Evolutionary conservation across 805 yeast genomes (phyloP).

Genomic region (Hanseniaspora lindneri): DNA sequence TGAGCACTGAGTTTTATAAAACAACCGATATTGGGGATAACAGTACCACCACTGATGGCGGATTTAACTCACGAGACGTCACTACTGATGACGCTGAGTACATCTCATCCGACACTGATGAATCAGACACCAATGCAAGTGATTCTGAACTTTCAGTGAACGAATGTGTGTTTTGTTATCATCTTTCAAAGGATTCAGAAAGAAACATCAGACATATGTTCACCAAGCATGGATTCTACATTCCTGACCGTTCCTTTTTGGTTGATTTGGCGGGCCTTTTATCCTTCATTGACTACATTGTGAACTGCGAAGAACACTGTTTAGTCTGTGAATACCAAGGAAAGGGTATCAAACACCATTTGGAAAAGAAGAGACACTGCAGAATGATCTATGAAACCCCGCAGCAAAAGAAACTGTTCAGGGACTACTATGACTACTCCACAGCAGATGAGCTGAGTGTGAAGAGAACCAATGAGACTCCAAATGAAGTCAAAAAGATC

Average conservation of each 20-base stretch:
- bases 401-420: constrained; percentile 61
- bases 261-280: constrained; percentile 60
- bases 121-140: constrained; percentile 23
- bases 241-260: constrained; percentile 70
- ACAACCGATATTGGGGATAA: constrained; percentile 34
- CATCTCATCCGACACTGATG: constrained; percentile 22
- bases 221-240: constrained; percentile 65
- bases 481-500: constrained; percentile 28
- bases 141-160: constrained; percentile 33
- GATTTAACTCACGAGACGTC: constrained; percentile 28
- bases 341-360: constrained; percentile 86
- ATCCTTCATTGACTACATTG: constrained; percentile 63
- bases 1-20: constrained; percentile 27
- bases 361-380: constrained; percentile 75
- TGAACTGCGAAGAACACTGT: constrained; percentile 76
- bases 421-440: constrained; percentile 75
- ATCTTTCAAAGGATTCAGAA: constrained; percentile 41
- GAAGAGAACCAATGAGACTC: constrained; percentile 21
- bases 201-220: constrained; percentile 66
- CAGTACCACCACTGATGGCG: constrained; percentile 32
- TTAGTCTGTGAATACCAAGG: constrained; percentile 76
- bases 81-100: constrained; percentile 20
- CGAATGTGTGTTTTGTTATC: constrained; percentile 48
- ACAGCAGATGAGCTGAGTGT: constrained; percentile 41
- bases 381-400: constrained; percentile 76